A percentile compares a stretch with the other conserved stretches of the same genome.
Conservation (phyloP, 192 early-diverging fungal genomes). For the Gaertneriomyces sp. region DNA sequence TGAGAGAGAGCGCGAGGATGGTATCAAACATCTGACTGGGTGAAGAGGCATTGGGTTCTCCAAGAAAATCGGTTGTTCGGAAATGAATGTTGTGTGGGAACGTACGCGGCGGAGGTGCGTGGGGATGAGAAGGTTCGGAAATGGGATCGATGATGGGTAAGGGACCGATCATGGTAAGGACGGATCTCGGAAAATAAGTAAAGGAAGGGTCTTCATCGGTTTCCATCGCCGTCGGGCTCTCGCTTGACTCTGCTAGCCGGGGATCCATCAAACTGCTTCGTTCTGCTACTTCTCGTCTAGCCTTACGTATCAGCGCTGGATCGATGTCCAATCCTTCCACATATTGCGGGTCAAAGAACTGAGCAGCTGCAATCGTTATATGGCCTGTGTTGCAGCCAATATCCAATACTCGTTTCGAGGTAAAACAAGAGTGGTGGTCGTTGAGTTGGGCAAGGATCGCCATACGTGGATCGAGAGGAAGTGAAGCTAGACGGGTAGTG, state of each 20-base stretch:
- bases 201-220: neutral
- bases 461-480: constrained; percentile 56
- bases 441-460: constrained; percentile 38
- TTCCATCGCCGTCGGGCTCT: neutral
- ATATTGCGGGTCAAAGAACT: constrained; percentile 43
- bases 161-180: constrained; percentile 38
- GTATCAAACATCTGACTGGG: constrained; percentile 51
- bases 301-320: constrained; percentile 55
- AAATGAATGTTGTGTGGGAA: constrained; percentile 67
- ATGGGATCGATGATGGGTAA: constrained; percentile 27
- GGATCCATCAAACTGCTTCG: constrained; percentile 9
- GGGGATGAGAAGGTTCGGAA: neutral
- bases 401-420: constrained; percentile 61
- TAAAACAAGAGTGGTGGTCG: constrained; percentile 34
- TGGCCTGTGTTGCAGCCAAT: constrained; percentile 77
- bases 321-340: constrained; percentile 78
- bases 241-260: neutral
- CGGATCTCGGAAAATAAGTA: constrained; percentile 56
- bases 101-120: neutral
- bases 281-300: constrained; percentile 37
- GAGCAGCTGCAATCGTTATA: constrained; percentile 52
- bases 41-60: constrained; percentile 30
- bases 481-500: constrained; percentile 31
- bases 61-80: constrained; percentile 57
- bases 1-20: constrained; percentile 65